Evolutionary conservation across 495 filamentous ascomycete genomes (phyloP), one percentile per base, ranked within the genome.

Genomic region (Penicillium crystallinum): DNA sequence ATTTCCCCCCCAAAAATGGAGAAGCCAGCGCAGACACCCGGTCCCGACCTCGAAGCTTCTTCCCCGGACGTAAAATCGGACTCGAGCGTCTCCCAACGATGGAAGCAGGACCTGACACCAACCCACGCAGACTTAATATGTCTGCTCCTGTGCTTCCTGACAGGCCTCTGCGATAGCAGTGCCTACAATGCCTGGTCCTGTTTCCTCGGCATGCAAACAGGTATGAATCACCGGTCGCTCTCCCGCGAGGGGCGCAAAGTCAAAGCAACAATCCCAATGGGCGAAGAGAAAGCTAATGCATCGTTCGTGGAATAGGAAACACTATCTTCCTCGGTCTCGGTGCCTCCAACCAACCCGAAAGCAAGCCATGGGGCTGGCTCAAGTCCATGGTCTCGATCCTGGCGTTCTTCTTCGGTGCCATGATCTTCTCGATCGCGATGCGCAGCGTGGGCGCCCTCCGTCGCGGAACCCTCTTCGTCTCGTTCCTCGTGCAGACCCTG

Each of bases 291-390:
- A 25, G 10, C 9, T n/a, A 25, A 30, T 14, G 17, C 46, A 37
- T 38, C n/a, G 1, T 21, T 1, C 12, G 14, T 6, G 1, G 25
- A 40, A 50, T 49, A 79, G 81, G 83, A 37, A 86, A 86, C 59
- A 85, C 82, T 23, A 79, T 86, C 61, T 83, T 86, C 76, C 73
- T 85, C 39, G 81, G 81, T 42, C 78, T 86, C 31, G 82, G 82
- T 51, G 79, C 81, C 33, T 77, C 82, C 18, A 63, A 69, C 37
- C 69, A 78, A 43, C 80, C 77, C 4, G 52, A 47, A 22, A 69
- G 62, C 39, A 75, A 80, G 55, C 78, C 80, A 15, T 79, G 76
- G 64, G 79, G 80, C 46, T 86, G 81, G 81, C 70, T 83, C n/a
- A 83, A 82, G 56, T 82, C 83, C 10, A 70, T 85, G 9, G 54